A percentile compares a stretch with the other conserved stretches of the same genome.
Conservation (phyloP, 108 stramenopile genomes). For the Hondaea fermentalgiana region DNA sequence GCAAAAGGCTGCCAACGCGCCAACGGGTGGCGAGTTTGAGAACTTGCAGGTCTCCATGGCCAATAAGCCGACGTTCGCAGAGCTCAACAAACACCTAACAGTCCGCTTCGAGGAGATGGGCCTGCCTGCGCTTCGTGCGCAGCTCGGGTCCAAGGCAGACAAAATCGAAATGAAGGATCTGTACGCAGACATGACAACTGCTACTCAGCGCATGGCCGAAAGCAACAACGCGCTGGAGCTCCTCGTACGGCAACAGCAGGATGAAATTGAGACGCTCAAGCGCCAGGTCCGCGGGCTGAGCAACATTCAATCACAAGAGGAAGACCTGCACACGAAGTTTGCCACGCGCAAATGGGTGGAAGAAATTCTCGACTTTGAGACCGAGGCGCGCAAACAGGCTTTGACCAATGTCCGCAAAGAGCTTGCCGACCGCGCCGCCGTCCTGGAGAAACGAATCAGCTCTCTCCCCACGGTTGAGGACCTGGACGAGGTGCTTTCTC, state of each 20-base stretch:
- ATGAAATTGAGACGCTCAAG: neutral
- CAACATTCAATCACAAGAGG: neutral
- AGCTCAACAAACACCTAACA: neutral
- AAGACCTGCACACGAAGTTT: neutral
- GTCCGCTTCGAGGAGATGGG: neutral
- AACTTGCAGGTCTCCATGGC: neutral
- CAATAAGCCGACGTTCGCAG: conserved; percentile 12
- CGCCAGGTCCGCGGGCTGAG: neutral
- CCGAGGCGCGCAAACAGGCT: neutral
- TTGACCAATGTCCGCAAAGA: neutral
- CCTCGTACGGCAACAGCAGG: neutral
- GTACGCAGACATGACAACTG: neutral
- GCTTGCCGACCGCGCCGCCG: neutral
- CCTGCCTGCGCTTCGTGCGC: neutral
- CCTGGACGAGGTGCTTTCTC: neutral
- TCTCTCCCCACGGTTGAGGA: neutral
- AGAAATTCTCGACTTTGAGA: neutral
- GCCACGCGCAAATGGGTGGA: neutral
- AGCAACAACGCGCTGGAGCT: conserved; percentile 1
- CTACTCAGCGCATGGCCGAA: conserved; percentile 5
- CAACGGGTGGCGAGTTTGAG: neutral
- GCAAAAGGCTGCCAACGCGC: neutral
- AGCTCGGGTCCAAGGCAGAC: neutral
- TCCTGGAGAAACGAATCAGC: neutral
- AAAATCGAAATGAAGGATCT: neutral